phyloP scores from a whole-genome alignment of 2,329 filamentous ascomycete genomes.

The Elsinoe necatrix region DNA sequence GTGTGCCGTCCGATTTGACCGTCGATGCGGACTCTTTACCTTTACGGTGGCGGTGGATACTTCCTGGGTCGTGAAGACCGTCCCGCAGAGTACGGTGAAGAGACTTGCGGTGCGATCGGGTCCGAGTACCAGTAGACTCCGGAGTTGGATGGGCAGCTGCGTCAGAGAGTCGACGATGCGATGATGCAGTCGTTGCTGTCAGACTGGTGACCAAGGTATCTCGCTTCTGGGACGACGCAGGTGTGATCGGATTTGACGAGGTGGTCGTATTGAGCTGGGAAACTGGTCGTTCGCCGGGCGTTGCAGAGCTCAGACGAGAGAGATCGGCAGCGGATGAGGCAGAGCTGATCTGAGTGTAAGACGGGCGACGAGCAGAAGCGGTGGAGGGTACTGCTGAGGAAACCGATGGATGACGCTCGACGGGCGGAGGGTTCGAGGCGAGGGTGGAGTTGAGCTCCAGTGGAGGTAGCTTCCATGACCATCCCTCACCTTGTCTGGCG shows the following conservation, averaged over 20 bases:
- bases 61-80: slow-evolving; percentile 20
- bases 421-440: slow-evolving; percentile 30
- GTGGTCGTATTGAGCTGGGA: slow-evolving; percentile 6
- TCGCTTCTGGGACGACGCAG: slow-evolving; percentile 3
- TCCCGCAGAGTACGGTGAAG: slow-evolving; percentile 85
- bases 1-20: slow-evolving; percentile 36
- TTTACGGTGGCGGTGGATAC: slow-evolving; percentile 62
- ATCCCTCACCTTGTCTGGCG: slow-evolving; percentile 18
- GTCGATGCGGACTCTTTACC: slow-evolving; percentile 64
- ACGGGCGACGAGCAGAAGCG: slow-evolving; percentile 19
- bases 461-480: slow-evolving; percentile 28
- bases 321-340: slow-evolving; percentile 6
- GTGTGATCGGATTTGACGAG: slow-evolving; percentile 15
- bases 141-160: slow-evolving; percentile 36
- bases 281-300: slow-evolving; percentile 1
- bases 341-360: slow-evolving; percentile 8
- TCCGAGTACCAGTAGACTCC: slow-evolving; percentile 28
- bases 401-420: slow-evolving; percentile 16
- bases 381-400: slow-evolving; percentile 20
- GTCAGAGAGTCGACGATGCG: slow-evolving; percentile 25
- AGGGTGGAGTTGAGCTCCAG: slow-evolving; percentile 26
- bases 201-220: slow-evolving; percentile 12
- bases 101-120: slow-evolving; percentile 64
- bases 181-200: slow-evolving; percentile 15
- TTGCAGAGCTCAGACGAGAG: not conserved